Evolutionary conservation across 257 asterid species (phyloP), one percentile per base, ranked within the genome.

Genomic region (Cynanchum wilfordii): DNA sequence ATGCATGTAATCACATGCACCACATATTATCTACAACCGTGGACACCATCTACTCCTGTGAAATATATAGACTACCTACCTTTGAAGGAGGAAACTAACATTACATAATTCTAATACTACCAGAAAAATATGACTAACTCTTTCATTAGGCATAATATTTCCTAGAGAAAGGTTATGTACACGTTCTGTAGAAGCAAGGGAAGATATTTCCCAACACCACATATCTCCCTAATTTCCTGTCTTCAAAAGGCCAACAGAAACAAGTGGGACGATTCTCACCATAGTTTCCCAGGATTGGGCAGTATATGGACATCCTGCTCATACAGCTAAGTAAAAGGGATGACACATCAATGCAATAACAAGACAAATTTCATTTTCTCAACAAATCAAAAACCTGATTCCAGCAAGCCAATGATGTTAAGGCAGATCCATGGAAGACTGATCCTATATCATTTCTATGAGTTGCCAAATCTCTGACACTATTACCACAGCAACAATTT

Each of bases 251-350:
- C 25, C 59, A 42, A 38, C 0, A 19, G 57, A 58, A 47, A 52
- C 20, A 22, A 29, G 19, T 17, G 24, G 4, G 19, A 33, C 11
- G 2, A 19, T 57, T 30, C 42, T 68, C 36, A 40, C 20, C 59
- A 25, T 33, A 1, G 56, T 3, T 29, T 12, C 60, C 24, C 33
- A 13, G 38, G 68, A 3, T 16, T 24, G 59, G 54, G 10, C 9
- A 16, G 51, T 16, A 33, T 27, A 63, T 22, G 30, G 42, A 30
- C 19, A n/a, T 49, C 19, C 56, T 50, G 42, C 44, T 29, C 66
- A 58, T 68, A 68, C 10, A 67, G 29, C 63, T 42, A 66, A 36
- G 29, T 12, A 20, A 27, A 74, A 10, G 51, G 55, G 12, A 75
- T 24, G 10, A 7, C 22, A 33, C 2, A 20, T 29, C 36, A 38